These are phyloP conservation scores for Phaseolus lunatus DNA, from an alignment of 306 rosid genomes.

Conservation along the genomic window DNA sequence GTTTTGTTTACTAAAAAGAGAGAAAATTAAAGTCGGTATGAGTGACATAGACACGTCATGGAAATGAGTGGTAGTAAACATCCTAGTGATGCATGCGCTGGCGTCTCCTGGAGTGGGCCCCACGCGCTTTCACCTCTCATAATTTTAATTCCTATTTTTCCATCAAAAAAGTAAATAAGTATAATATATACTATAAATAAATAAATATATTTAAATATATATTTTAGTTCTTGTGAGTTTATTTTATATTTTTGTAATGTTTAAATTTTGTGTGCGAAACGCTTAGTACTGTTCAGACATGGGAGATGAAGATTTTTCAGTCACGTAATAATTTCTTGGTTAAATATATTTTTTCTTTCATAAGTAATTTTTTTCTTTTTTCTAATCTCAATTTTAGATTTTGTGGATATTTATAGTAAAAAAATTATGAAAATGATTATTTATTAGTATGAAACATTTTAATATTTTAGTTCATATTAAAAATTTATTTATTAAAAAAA, in stretches of 20 bases:
- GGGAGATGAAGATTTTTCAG: not conserved
- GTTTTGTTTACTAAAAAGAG: no score
- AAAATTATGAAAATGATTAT: no score
- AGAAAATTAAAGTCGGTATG: not conserved
- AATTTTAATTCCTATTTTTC: not conserved
- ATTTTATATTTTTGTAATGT: not conserved
- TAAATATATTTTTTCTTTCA: no score
- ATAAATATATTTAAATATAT: not conserved
- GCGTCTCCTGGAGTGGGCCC: constrained; percentile 11
- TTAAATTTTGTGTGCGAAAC: not conserved
- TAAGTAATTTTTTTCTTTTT: no score
- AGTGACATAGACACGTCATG: not conserved
- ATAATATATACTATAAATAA: not conserved
- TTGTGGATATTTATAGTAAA: no score
- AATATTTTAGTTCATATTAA: no score
- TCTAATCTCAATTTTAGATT: no score
- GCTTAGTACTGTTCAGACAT: not conserved
- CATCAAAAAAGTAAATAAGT: not conserved
- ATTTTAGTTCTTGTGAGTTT: not conserved
- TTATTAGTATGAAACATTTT: no score
- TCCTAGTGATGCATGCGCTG: constrained; percentile 12
- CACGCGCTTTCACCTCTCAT: constrained; percentile 35
- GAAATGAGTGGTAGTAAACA: constrained; percentile 6
- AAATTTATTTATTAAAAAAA: no score
- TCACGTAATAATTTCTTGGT: no score